These are phyloP conservation scores for Hordeum marinum DNA, from an alignment of 176 grass and related monocot species.

Conservation along the genomic window DNA sequence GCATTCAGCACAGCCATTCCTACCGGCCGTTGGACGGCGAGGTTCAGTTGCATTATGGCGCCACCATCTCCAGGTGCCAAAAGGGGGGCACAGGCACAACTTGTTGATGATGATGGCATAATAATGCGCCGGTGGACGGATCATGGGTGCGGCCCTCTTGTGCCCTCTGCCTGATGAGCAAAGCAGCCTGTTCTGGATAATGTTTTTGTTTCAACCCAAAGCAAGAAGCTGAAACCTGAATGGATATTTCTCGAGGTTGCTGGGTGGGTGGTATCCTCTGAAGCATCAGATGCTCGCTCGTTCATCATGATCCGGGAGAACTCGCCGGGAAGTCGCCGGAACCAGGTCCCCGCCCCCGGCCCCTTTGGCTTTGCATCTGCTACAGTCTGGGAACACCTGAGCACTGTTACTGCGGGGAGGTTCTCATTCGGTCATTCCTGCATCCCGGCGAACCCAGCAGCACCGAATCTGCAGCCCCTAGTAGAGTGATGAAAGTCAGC, in stretches of 20 bases:
- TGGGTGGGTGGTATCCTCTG: not conserved
- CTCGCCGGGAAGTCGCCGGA: constrained; percentile 20
- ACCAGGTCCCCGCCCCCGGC: not conserved
- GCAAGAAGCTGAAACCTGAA: constrained; percentile 1
- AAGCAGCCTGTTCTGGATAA: constrained; percentile 9
- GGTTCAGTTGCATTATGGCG: not conserved
- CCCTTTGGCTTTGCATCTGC: constrained; percentile 18
- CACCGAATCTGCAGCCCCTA: not conserved
- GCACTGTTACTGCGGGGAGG: not conserved
- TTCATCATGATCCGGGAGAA: constrained; percentile 2
- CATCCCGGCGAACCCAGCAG: not conserved
- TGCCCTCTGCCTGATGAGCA: not conserved
- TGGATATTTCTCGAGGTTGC: not conserved
- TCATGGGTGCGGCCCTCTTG: not conserved
- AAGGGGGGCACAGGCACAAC: not conserved
- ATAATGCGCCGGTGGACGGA: not conserved
- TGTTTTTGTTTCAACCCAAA: not conserved
- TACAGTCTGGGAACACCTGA: not conserved
- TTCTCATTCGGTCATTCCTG: not conserved
- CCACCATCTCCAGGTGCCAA: constrained; percentile 5
- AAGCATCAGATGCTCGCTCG: constrained; percentile 35
- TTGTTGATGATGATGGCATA: constrained; percentile 3
- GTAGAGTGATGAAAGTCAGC: not conserved
- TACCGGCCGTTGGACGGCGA: not conserved
- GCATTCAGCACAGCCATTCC: constrained; percentile 22